phyloP scores from a whole-genome alignment of 768 basidiomycete genomes.

The Pleurotus platypus region DNA sequence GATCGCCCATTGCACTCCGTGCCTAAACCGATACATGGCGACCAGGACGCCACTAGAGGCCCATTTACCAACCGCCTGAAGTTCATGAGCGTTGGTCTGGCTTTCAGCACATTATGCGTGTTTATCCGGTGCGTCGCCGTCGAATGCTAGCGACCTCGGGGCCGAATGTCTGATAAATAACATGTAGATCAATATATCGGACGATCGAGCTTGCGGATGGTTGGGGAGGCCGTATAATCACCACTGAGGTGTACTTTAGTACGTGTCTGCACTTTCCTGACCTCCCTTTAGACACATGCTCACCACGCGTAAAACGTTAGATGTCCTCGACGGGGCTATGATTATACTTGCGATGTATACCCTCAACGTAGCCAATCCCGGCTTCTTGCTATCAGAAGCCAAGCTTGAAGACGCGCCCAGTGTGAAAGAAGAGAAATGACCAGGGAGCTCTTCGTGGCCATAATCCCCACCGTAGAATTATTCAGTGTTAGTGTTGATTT shows the following conservation, averaged over 20 bases:
- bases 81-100: constrained; percentile 30
- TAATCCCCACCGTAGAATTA: no score
- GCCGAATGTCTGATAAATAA: neutral
- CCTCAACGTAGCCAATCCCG: constrained; percentile 46
- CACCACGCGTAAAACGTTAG: constrained; percentile 19
- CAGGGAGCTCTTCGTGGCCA: no score
- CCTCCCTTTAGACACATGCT: no score
- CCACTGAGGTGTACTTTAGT: constrained; percentile 45
- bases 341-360: constrained; percentile 45
- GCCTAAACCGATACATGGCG: neutral
- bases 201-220: constrained; percentile 48
- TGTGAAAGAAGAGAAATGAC: neutral
- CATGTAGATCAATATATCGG: constrained; percentile 44
- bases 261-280: neutral
- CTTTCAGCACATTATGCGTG: constrained; percentile 36
- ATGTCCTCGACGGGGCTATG: constrained; percentile 49
- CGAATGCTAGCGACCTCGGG: neutral
- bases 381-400: constrained; percentile 25
- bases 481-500: no score
- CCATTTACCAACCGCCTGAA: constrained; percentile 18
- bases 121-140: constrained; percentile 38
- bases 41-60: constrained; percentile 1
- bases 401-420: neutral
- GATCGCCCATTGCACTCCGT: constrained; percentile 28
- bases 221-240: constrained; percentile 48